These are phyloP conservation scores for Suillus discolor DNA, from an alignment of 768 basidiomycete genomes.

Conservation along the genomic window DNA sequence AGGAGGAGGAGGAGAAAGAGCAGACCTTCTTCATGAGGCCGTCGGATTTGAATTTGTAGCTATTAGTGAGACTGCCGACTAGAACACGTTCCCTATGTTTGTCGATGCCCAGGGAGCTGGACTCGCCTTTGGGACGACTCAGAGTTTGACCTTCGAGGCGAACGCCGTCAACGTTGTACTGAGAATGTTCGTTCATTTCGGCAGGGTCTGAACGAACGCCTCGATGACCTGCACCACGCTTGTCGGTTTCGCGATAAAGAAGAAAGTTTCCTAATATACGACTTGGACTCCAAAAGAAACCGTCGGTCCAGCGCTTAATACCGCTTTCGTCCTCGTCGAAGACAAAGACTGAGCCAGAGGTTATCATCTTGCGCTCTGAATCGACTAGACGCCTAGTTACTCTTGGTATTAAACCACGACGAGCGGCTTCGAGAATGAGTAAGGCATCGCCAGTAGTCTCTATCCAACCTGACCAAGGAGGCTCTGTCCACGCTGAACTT, in stretches of 20 bases:
- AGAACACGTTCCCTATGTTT: slow-evolving; percentile 78
- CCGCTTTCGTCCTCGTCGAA: slow-evolving; percentile 98
- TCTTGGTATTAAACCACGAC: slow-evolving; percentile 86
- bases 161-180: slow-evolving; percentile 37
- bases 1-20: slow-evolving; percentile 14
- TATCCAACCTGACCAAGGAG: slow-evolving; percentile 94
- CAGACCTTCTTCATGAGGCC: slow-evolving; percentile 97
- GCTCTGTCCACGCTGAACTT: slow-evolving; percentile 72
- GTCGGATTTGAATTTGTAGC: slow-evolving; percentile 89
- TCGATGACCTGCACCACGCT: slow-evolving; percentile 68
- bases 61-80: slow-evolving; percentile 90
- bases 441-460: slow-evolving; percentile 94
- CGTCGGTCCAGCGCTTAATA: slow-evolving; percentile 98
- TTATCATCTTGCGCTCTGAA: slow-evolving; percentile 90
- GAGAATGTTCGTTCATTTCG: slow-evolving; percentile 41
- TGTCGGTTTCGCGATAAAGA: slow-evolving; percentile 93
- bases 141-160: slow-evolving; percentile 46
- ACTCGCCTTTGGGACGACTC: slow-evolving; percentile 64
- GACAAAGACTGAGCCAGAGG: slow-evolving; percentile 92
- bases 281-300: slow-evolving; percentile 94
- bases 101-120: slow-evolving; percentile 53
- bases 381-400: slow-evolving; percentile 93
- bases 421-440: slow-evolving; percentile 94
- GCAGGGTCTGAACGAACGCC: slow-evolving; percentile 46
- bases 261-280: slow-evolving; percentile 94